Conservation (phyloP, 169 alveolate genomes). For the Plasmodium blacklocki region DNA sequence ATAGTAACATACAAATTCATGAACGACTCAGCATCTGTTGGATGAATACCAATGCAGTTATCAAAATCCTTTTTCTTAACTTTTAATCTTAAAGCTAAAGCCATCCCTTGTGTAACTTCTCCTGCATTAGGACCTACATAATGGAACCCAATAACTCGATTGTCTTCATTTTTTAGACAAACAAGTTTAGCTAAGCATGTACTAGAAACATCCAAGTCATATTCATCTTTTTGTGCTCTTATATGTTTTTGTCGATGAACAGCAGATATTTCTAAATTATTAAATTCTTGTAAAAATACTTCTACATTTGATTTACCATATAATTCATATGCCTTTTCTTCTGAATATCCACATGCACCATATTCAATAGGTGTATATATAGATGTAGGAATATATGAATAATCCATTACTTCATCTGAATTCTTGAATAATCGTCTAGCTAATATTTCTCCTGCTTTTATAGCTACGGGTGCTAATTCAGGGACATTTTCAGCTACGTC, state of each 20-base stretch:
- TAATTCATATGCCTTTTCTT: slow-evolving; percentile 87
- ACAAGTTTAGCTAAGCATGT: slow-evolving; percentile 94
- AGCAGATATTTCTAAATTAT: slow-evolving; percentile 92
- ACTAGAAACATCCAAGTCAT: slow-evolving; percentile 87
- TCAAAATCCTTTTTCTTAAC: slow-evolving; percentile 94
- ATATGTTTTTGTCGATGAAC: slow-evolving; percentile 84
- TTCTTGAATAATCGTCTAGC: slow-evolving; percentile 94
- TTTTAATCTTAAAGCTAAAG: slow-evolving; percentile 95
- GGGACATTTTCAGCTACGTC: slow-evolving; percentile 95
- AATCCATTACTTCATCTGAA: slow-evolving; percentile 79
- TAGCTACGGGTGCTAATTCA: slow-evolving; percentile 98
- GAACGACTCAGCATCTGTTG: slow-evolving; percentile 97
- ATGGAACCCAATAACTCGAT: slow-evolving; percentile 96
- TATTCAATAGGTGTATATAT: slow-evolving; percentile 99
- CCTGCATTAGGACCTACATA: slow-evolving; percentile 99
- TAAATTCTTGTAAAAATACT: slow-evolving; percentile 91
- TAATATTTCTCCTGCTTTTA: slow-evolving; percentile 96
- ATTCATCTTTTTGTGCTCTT: slow-evolving; percentile 78
- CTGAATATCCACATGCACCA: slow-evolving; percentile 95
- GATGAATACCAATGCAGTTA: slow-evolving; percentile 96
- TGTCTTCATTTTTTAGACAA: slow-evolving; percentile 90
- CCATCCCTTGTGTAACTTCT: slow-evolving; percentile 97
- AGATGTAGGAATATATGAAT: slow-evolving; percentile 94
- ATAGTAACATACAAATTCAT: slow-evolving; percentile 87
- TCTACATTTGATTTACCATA: slow-evolving; percentile 89